Evolutionary conservation across 2,329 filamentous ascomycete species (phyloP).

Genomic region (Cladosporium phlei): DNA sequence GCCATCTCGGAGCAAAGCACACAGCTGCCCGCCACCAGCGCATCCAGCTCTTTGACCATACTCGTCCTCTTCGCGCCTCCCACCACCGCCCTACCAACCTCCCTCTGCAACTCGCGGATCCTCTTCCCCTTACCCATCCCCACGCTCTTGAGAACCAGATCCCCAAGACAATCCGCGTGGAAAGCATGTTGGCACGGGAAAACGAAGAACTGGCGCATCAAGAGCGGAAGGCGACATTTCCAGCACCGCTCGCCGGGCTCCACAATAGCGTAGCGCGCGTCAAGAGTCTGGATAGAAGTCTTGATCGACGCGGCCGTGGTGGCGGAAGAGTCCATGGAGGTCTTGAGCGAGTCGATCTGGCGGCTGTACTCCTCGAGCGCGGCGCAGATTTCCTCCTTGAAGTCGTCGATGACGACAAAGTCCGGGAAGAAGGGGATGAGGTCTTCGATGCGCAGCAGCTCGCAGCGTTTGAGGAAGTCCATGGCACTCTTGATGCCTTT

Average conservation of each 20-base stretch:
- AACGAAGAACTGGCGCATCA: conserved; percentile 93
- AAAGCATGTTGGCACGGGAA: conserved; percentile 98
- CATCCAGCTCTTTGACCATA: conserved; percentile 83
- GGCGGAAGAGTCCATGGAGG: conserved; percentile 93
- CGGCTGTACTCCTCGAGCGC: conserved; percentile 90
- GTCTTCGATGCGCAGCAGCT: conserved; percentile 90
- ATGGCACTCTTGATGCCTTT: conserved; percentile 83
- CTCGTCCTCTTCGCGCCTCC: conserved; percentile 64
- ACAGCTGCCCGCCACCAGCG: conserved; percentile 83
- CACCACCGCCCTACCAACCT: conserved; percentile 68
- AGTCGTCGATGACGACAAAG: conserved; percentile 97
- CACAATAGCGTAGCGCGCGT: conserved; percentile 89
- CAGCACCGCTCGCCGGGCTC: conserved; percentile 95
- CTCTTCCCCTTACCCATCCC: conserved; percentile 70
- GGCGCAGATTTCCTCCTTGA: conserved; percentile 95
- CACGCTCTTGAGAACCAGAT: conserved; percentile 75
- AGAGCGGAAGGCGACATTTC: conserved; percentile 75
- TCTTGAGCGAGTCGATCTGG: conserved; percentile 80
- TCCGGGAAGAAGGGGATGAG: conserved; percentile 98
- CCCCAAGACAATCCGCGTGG: conserved; percentile 88
- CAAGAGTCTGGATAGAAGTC: conserved; percentile 77
- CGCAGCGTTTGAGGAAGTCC: conserved; percentile 85
- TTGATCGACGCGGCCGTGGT: conserved; percentile 88
- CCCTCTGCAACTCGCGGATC: conserved; percentile 79
- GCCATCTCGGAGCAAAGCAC: conserved; percentile 92